phyloP scores from a whole-genome alignment of 164 flowering plant species.

The Stephania yunnanensis region DNA sequence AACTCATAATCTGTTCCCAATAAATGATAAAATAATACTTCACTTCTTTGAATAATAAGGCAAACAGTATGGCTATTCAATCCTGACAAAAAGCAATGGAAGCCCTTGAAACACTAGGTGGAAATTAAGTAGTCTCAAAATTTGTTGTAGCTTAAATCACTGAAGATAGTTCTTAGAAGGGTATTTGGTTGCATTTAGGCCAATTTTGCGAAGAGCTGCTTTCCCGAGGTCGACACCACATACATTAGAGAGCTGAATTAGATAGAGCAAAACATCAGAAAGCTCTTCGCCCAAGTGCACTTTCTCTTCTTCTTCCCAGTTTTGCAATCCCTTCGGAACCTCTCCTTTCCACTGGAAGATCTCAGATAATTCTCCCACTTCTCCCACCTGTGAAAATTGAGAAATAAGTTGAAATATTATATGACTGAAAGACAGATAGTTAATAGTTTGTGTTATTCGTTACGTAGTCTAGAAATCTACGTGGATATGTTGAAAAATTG shows the following conservation, averaged over 20 bases:
- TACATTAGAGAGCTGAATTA: constrained; percentile 8
- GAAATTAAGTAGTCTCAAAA: neutral
- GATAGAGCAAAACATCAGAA: constrained; percentile 13
- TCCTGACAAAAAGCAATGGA: neutral
- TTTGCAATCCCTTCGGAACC: constrained; percentile 8
- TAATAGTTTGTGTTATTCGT: neutral
- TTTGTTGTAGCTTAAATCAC: neutral
- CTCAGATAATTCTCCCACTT: constrained; percentile 15
- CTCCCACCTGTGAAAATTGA: neutral
- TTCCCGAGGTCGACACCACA: constrained; percentile 15
- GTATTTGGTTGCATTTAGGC: constrained; percentile 12
- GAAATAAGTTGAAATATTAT: neutral
- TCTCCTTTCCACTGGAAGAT: constrained; percentile 14
- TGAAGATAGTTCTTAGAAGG: neutral
- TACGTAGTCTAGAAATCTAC: neutral
- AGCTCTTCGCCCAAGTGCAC: constrained; percentile 15
- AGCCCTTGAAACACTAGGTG: neutral
- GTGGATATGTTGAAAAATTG: neutral
- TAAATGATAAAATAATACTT: neutral
- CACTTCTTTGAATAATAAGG: no score
- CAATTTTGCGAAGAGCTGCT: constrained; percentile 14
- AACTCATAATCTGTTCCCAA: neutral
- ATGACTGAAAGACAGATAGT: neutral
- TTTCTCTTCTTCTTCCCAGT: constrained; percentile 15
- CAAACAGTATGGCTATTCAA: no score